These are phyloP conservation scores for Chlorella variabilis DNA, from an alignment of 163 green algal species.

Conservation along the genomic window DNA sequence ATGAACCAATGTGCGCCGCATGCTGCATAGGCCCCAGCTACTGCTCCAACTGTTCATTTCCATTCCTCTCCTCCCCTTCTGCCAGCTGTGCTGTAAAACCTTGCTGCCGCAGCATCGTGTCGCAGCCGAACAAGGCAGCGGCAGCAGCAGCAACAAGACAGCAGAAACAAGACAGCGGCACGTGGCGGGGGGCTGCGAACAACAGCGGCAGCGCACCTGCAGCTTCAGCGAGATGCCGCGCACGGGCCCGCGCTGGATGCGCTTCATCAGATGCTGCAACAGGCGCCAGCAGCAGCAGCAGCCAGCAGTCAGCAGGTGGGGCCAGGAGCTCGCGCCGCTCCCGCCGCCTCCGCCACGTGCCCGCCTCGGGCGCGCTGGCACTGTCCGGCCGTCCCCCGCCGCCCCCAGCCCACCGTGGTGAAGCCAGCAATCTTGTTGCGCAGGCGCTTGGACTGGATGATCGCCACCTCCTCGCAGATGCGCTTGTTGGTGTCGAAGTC, in stretches of 20 bases:
- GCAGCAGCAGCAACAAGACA: neutral
- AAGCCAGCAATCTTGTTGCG: constrained; percentile 99
- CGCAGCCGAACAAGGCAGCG: too few species aligned
- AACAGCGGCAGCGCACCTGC: constrained; percentile 69
- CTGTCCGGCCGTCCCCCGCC: neutral
- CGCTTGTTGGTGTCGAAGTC: constrained; percentile 99
- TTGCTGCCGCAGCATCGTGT: too few species aligned
- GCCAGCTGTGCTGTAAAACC: too few species aligned
- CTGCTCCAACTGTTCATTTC: too few species aligned
- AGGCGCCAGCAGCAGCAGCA: neutral
- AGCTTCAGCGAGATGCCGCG: constrained; percentile 99
- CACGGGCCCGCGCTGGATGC: constrained; percentile 98
- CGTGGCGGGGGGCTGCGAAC: too few species aligned
- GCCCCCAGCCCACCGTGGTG: constrained; percentile 86
- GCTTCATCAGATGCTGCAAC: constrained; percentile 98
- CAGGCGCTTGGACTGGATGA: constrained; percentile 98
- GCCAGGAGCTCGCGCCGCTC: too few species aligned
- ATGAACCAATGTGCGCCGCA: too few species aligned
- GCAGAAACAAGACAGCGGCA: neutral
- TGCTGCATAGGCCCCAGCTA: too few species aligned
- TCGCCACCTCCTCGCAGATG: constrained; percentile 96
- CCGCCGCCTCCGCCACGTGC: neutral
- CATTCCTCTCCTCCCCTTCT: too few species aligned
- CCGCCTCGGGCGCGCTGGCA: too few species aligned
- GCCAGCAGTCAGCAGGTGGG: neutral